phyloP scores from a whole-genome alignment of 345 rosid genomes.

The Raphanus raphanistrum region DNA sequence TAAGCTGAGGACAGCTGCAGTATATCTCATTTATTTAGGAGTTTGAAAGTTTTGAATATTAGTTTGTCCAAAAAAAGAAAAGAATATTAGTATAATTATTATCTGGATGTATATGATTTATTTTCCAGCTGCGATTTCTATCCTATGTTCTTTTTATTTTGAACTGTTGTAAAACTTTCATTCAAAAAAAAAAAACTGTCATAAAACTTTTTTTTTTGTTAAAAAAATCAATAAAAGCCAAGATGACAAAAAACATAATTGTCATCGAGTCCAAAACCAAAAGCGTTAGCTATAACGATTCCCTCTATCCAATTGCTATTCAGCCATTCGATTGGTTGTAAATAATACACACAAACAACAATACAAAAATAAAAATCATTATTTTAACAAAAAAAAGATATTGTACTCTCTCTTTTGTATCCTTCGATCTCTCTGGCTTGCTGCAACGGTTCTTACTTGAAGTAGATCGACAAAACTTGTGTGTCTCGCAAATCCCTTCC shows the following conservation, averaged over 20 bases:
- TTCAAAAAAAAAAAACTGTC: background rate
- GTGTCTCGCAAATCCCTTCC: background rate
- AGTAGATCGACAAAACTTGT: constrained; percentile 31
- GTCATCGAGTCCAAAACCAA: background rate
- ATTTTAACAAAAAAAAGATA: background rate
- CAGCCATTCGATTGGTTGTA: constrained; percentile 28
- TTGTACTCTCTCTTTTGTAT: background rate
- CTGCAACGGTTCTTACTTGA: constrained; percentile 37
- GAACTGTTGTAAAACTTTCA: background rate
- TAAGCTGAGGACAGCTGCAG: too few species aligned
- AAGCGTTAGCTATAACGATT: constrained; percentile 19
- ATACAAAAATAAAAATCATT: background rate
- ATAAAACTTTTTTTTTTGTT: background rate
- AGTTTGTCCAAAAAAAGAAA: too few species aligned
- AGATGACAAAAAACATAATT: background rate
- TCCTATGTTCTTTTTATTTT: too few species aligned
- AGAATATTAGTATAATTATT: background rate
- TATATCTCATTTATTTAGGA: background rate
- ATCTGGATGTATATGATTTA: background rate
- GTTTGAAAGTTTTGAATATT: background rate
- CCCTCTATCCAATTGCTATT: constrained; percentile 21
- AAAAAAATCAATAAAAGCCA: background rate
- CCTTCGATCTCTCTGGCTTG: background rate
- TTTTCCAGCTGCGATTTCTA: background rate
- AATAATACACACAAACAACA: background rate